Percentiles rank a stretch among this genome's conserved stretches.
Conservation (phyloP, 257 asterid species). For the Plantago major region DNA sequence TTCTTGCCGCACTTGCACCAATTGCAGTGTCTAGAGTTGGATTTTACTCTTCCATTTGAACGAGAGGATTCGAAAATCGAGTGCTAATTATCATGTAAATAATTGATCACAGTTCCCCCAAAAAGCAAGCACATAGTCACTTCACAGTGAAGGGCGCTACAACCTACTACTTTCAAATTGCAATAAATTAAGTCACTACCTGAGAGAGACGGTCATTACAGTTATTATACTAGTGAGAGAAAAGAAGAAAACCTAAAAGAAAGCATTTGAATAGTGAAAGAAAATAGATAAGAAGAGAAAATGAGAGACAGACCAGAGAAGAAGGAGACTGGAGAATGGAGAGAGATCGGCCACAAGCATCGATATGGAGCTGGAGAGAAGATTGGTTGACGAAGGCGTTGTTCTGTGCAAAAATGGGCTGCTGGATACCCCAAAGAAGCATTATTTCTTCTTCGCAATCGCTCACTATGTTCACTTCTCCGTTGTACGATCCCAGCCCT, state of each 20-base stretch:
- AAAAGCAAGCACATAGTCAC: no score
- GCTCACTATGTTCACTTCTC: constrained; percentile 45
- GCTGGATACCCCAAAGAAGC: constrained; percentile 89
- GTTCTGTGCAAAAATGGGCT: constrained; percentile 66
- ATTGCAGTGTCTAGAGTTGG: no score
- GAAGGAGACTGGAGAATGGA: constrained; percentile 85
- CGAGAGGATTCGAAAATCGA: no score
- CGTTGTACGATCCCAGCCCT: constrained; percentile 57
- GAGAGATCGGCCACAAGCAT: constrained; percentile 83
- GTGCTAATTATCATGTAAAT: no score
- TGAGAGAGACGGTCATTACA: no score
- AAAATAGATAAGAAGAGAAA: background rate
- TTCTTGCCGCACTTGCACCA: no score
- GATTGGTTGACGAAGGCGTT: constrained; percentile 72
- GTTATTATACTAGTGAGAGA: no score
- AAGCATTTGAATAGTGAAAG: background rate
- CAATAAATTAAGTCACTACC: no score
- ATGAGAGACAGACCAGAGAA: constrained; percentile 43
- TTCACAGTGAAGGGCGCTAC: no score
- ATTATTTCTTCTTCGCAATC: constrained; percentile 60
- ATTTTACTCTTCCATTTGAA: no score
- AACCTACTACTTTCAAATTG: no score
- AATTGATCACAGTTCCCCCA: no score
- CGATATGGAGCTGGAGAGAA: constrained; percentile 62
- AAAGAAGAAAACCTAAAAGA: background rate